These are phyloP conservation scores for Penicillium sp. DNA, from an alignment of 2,329 filamentous ascomycete species.

Conservation along the genomic window DNA sequence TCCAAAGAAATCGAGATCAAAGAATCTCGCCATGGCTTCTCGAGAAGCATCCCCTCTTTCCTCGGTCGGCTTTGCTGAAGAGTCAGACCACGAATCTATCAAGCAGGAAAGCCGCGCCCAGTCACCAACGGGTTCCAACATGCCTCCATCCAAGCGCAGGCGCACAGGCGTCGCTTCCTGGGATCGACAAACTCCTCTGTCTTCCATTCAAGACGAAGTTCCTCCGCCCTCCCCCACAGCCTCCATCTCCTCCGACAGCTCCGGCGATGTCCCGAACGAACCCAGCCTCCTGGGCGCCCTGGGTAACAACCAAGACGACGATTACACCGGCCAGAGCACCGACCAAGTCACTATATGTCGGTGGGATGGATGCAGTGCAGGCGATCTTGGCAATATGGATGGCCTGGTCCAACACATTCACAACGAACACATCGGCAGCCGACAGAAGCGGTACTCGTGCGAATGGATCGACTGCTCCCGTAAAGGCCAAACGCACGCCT, in stretches of 20 bases:
- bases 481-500: constrained; percentile 89
- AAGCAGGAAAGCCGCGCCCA: constrained; percentile 52
- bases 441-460: constrained; percentile 96
- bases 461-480: constrained; percentile 89
- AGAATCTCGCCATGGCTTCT: constrained; percentile 37
- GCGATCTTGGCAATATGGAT: constrained; percentile 77
- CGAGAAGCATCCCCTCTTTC: constrained; percentile 61
- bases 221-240: constrained; percentile 53
- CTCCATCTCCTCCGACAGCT: constrained; percentile 86
- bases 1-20: not conserved
- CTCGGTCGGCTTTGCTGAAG: constrained; percentile 61
- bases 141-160: constrained; percentile 50
- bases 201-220: constrained; percentile 40
- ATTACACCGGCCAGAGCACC: constrained; percentile 68
- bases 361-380: constrained; percentile 72
- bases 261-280: constrained; percentile 75
- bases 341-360: constrained; percentile 76
- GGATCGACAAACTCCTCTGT: constrained; percentile 52
- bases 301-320: constrained; percentile 46
- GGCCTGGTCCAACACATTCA: constrained; percentile 79
- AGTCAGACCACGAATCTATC: constrained; percentile 55
- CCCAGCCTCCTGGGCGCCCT: constrained; percentile 52
- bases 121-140: constrained; percentile 38
- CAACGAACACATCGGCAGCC: constrained; percentile 86
- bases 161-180: constrained; percentile 45